These are phyloP conservation scores for Theileria equi DNA, from an alignment of 169 alveolate species.

Conservation along the genomic window DNA sequence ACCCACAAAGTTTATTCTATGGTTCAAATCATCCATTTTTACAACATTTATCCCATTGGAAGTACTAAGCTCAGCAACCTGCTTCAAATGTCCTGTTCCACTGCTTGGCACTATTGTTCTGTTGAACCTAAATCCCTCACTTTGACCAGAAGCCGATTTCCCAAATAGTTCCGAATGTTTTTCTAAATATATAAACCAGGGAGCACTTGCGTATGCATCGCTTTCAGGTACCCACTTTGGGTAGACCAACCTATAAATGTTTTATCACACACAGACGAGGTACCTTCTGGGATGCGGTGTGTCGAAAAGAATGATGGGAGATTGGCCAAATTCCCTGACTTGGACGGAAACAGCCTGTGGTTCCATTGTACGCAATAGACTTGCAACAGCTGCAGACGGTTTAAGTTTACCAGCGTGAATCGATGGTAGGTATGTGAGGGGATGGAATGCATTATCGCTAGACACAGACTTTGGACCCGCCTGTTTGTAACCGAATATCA, in stretches of 20 bases:
- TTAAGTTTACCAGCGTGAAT: constrained; percentile 50
- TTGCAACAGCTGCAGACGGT: constrained; percentile 60
- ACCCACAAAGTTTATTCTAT: constrained; percentile 14
- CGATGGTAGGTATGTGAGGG: constrained; percentile 82
- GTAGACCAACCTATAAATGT: constrained; percentile 11
- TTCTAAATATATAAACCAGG: constrained; percentile 60
- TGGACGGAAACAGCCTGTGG: constrained; percentile 80
- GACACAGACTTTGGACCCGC: constrained; percentile 35
- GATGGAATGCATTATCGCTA: constrained; percentile 82
- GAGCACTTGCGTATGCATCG: constrained; percentile 42
- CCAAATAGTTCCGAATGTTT: constrained; percentile 50
- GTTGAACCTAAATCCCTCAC: constrained; percentile 23
- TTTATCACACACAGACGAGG: not conserved
- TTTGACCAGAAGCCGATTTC: constrained; percentile 12
- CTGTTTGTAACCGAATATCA: constrained; percentile 93
- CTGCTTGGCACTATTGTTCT: constrained; percentile 43
- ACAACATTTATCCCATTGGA: not conserved
- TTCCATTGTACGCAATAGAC: constrained; percentile 68
- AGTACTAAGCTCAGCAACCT: not conserved
- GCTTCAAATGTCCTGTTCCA: constrained; percentile 29
- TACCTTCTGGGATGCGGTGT: constrained; percentile 77
- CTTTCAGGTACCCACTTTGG: constrained; percentile 36
- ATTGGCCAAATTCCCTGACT: constrained; percentile 87
- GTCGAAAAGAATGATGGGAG: constrained; percentile 83
- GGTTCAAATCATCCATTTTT: not conserved